phyloP scores from a whole-genome alignment of 2,329 filamentous ascomycete species.

The Orbilia brochopaga region DNA sequence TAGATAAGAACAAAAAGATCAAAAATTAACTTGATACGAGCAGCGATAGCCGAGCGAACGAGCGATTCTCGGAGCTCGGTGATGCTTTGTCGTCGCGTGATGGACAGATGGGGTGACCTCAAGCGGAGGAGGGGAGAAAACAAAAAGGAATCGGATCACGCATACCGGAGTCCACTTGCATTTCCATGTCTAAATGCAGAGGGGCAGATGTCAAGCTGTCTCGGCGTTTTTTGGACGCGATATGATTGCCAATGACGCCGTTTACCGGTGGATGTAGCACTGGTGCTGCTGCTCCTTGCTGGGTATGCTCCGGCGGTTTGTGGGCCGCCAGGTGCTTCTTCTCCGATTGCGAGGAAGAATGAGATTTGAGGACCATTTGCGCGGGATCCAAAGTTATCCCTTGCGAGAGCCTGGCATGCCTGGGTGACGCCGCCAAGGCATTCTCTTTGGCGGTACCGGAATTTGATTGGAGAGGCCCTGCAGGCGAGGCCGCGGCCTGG shows the following conservation, averaged over 20 bases:
- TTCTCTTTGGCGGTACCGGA: conserved; percentile 10
- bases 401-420: conserved; percentile 6
- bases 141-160: too few relatives aligned
- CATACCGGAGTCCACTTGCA: conserved; percentile 46
- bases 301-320: conserved; percentile 18
- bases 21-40: too few relatives aligned
- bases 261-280: background rate
- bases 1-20: too few relatives aligned
- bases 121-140: background rate
- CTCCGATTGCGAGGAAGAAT: conserved; percentile 37
- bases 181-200: conserved; percentile 46
- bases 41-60: too few relatives aligned
- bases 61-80: too few relatives aligned
- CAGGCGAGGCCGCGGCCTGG: background rate
- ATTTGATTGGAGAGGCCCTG: conserved; percentile 20
- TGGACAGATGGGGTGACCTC: background rate
- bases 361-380: conserved; percentile 32
- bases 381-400: conserved; percentile 26
- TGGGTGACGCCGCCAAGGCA: conserved; percentile 38
- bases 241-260: background rate
- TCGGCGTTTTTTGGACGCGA: conserved; percentile 28
- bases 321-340: conserved; percentile 21
- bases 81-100: too few relatives aligned
- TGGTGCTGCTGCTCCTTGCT: conserved; percentile 13
- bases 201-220: conserved; percentile 40